Percentiles rank a stretch among this genome's conserved stretches.
These are phyloP conservation scores for Gastrolobium villosum DNA, from an alignment of 306 rosid genomes.

Conservation along the genomic window DNA sequence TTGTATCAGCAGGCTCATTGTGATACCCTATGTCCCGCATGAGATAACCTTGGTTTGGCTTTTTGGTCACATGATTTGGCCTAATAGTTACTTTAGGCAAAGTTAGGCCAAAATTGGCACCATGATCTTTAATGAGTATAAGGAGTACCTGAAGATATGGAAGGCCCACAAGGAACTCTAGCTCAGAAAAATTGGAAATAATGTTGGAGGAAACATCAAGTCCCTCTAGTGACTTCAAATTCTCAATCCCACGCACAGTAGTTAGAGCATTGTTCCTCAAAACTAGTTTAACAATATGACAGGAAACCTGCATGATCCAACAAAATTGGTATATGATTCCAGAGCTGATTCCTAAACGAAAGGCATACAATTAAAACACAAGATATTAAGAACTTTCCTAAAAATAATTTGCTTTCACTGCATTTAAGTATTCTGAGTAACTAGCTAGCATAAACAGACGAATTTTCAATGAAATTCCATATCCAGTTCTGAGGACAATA, in stretches of 20 bases:
- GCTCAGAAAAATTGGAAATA: conserved; percentile 91
- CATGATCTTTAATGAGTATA: too few relatives aligned
- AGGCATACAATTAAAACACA: conserved; percentile 38
- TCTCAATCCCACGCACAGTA: conserved; percentile 95
- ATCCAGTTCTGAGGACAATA: conserved; percentile 29
- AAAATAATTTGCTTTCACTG: conserved; percentile 32
- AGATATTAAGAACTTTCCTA: conserved; percentile 35
- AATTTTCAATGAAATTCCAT: conserved; percentile 35
- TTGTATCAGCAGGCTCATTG: neutral
- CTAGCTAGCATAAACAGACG: conserved; percentile 25
- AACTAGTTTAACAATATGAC: conserved; percentile 89
- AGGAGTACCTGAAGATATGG: conserved; percentile 67
- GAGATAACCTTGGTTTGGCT: neutral
- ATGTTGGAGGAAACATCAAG: conserved; percentile 99
- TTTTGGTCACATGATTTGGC: neutral
- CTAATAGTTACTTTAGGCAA: neutral
- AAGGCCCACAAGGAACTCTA: conserved; percentile 79
- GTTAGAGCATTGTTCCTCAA: conserved; percentile 99
- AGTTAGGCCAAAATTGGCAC: too few relatives aligned
- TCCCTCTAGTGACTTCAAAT: conserved; percentile 97
- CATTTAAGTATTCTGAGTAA: conserved; percentile 15
- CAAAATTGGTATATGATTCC: conserved; percentile 70
- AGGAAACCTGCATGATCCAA: conserved; percentile 88
- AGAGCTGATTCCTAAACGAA: conserved; percentile 58
- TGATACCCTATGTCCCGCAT: neutral